phyloP scores from a whole-genome alignment of 352 stramenopile species.

The Pythium aphanidermatum region DNA sequence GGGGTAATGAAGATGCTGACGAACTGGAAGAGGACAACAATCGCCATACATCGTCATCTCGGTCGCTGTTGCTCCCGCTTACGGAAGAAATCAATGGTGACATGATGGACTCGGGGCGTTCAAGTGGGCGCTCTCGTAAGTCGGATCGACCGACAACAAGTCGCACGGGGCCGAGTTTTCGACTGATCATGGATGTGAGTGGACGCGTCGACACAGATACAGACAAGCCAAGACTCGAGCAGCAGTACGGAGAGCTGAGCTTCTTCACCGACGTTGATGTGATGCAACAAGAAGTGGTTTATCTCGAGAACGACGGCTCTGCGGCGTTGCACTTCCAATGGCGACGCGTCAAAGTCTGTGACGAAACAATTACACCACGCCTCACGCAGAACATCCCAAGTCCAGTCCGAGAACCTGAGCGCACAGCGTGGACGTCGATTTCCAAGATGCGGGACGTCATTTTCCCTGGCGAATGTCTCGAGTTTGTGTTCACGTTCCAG shows the following conservation, averaged over 20 bases:
- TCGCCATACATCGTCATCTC: not conserved
- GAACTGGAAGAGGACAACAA: not conserved
- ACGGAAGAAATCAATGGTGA: constrained; percentile 11
- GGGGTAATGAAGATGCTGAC: constrained; percentile 11
- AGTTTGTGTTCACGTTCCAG: constrained; percentile 58
- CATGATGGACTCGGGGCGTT: constrained; percentile 11
- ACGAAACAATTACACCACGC: constrained; percentile 3
- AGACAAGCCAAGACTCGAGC: not conserved
- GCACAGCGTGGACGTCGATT: constrained; percentile 32
- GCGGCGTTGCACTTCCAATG: constrained; percentile 56
- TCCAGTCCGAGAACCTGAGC: constrained; percentile 14
- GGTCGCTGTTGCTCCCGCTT: constrained; percentile 14
- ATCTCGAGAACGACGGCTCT: constrained; percentile 43
- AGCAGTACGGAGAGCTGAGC: constrained; percentile 25
- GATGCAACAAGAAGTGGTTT: constrained; percentile 34
- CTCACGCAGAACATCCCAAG: constrained; percentile 7
- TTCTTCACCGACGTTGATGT: constrained; percentile 36
- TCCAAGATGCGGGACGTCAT: constrained; percentile 37
- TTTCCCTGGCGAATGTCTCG: constrained; percentile 42
- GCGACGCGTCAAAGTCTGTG: constrained; percentile 23
- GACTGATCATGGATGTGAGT: not conserved
- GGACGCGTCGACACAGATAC: not conserved
- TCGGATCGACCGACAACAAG: constrained; percentile 9
- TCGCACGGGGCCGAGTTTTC: constrained; percentile 10
- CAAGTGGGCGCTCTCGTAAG: too few relatives aligned